Percentiles rank a stretch among this genome's conserved stretches.
phyloP scores from a whole-genome alignment of 495 filamentous ascomycete genomes.

The Penicillium bialowiezense region DNA sequence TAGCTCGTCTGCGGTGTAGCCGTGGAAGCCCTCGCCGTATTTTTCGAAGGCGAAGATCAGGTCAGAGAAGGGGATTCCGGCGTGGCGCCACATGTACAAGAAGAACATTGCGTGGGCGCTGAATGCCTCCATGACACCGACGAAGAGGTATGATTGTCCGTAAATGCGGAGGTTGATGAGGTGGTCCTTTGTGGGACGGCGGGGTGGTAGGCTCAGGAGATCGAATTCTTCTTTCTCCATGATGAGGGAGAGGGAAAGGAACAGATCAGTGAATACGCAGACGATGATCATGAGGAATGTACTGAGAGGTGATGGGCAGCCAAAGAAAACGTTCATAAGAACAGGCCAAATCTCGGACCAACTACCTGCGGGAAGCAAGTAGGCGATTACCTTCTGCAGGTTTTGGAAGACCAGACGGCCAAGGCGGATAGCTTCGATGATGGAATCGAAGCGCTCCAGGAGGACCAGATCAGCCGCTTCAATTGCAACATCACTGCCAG shows the following conservation, averaged over 20 bases:
- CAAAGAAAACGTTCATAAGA: constrained; percentile 68
- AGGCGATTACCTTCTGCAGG: constrained; percentile 58
- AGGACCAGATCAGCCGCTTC: constrained; percentile 91
- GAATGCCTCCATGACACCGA: constrained; percentile 47
- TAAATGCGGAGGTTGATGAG: constrained; percentile 51
- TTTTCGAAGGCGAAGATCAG: constrained; percentile 48
- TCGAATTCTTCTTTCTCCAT: constrained; percentile 72
- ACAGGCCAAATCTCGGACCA: constrained; percentile 78
- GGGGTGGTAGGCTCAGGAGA: constrained; percentile 60
- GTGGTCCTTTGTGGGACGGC: constrained; percentile 59
- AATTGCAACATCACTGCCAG: constrained; percentile 56
- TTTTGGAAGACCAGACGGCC: constrained; percentile 56
- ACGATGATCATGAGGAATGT: constrained; percentile 73
- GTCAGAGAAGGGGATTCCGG: constrained; percentile 41
- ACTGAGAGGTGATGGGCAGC: constrained; percentile 63
- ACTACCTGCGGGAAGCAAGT: constrained; percentile 61
- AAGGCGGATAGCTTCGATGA: constrained; percentile 64
- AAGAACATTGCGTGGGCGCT: constrained; percentile 52
- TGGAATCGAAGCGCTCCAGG: constrained; percentile 64
- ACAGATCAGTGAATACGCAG: constrained; percentile 64
- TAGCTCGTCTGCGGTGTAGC: constrained; percentile 40
- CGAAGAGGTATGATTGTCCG: constrained; percentile 49
- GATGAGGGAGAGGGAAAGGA: constrained; percentile 60
- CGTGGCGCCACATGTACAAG: constrained; percentile 45
- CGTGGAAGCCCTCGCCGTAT: constrained; percentile 47